Evolutionary conservation across 1,284 basidiomycete genomes (phyloP).

Genomic region (Stereum hirsutum): DNA sequence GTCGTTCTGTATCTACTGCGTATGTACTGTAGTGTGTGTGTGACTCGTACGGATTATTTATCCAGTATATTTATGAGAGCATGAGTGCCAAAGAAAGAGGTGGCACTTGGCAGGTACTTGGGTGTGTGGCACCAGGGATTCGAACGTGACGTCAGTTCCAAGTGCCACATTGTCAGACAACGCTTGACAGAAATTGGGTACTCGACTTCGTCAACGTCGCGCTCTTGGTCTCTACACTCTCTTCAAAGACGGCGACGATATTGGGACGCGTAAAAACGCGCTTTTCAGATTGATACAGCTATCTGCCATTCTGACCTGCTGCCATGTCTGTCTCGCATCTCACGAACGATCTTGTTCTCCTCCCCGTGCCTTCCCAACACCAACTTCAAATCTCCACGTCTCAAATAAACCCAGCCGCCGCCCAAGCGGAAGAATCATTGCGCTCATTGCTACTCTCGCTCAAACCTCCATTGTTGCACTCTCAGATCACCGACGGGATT

Average conservation of each 20-base stretch:
- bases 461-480: conserved; percentile 14
- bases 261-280: too few species aligned
- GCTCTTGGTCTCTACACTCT: neutral
- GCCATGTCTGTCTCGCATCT: conserved; percentile 22
- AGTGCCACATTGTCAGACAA: neutral
- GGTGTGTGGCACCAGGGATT: too few species aligned
- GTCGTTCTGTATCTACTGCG: too few species aligned
- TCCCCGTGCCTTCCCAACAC: conserved; percentile 13
- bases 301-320: too few species aligned
- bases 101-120: too few species aligned
- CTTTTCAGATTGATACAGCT: neutral
- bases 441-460: conserved; percentile 19
- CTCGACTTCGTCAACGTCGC: neutral
- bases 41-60: too few species aligned
- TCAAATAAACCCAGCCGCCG: conserved; percentile 2
- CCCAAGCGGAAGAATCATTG: conserved; percentile 16
- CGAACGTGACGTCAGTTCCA: neutral
- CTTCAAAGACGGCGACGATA: too few species aligned
- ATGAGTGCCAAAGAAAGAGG: too few species aligned
- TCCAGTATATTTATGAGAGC: too few species aligned
- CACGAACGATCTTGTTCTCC: conserved; percentile 16
- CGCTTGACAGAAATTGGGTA: neutral
- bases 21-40: too few species aligned
- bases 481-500: conserved; percentile 13
- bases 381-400: conserved; percentile 8